Percentiles rank a stretch among this genome's conserved stretches.
Evolutionary conservation across 1,284 basidiomycete species (phyloP).

Genomic region (Salmacisia buchloeana): DNA sequence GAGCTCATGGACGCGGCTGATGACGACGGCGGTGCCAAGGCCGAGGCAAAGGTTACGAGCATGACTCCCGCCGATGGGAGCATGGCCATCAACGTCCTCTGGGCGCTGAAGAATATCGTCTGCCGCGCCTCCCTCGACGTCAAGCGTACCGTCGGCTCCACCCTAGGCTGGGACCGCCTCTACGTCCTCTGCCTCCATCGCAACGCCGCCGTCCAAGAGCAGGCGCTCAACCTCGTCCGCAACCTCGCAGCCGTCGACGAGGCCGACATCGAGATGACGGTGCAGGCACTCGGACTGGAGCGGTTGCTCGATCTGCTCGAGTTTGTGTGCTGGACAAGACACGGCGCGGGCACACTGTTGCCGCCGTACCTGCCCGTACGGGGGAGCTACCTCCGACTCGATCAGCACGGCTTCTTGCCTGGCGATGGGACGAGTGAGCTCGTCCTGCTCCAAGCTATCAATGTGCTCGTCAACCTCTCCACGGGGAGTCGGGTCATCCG

Average conservation of each 20-base stretch:
- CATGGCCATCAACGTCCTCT: slow-evolving; percentile 35
- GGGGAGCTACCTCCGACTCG: too few relatives aligned
- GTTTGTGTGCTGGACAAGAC: slow-evolving; percentile 28
- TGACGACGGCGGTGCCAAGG: too few relatives aligned
- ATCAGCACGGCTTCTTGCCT: too few relatives aligned
- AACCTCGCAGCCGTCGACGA: slow-evolving; percentile 30
- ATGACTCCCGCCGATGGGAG: background rate
- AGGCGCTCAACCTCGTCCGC: slow-evolving; percentile 42
- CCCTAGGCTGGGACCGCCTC: slow-evolving; percentile 23
- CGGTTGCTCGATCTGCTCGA: slow-evolving; percentile 31
- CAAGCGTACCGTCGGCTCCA: slow-evolving; percentile 26
- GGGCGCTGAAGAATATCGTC: slow-evolving; percentile 45
- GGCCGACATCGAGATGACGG: slow-evolving; percentile 30
- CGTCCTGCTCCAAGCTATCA: slow-evolving; percentile 39
- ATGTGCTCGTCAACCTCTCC: slow-evolving; percentile 38
- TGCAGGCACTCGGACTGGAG: slow-evolving; percentile 25
- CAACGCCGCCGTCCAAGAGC: slow-evolving; percentile 25
- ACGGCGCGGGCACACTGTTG: slow-evolving; percentile 14
- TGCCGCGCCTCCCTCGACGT: slow-evolving; percentile 24
- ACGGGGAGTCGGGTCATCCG: slow-evolving; percentile 33
- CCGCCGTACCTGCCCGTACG: too few relatives aligned
- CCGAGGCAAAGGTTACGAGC: background rate
- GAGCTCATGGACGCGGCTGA: too few relatives aligned
- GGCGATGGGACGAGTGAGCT: too few relatives aligned
- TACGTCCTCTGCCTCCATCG: slow-evolving; percentile 4